Percentiles rank a stretch among this genome's conserved stretches.
Conservation (phyloP, 2,329 filamentous ascomycete genomes). For the Hypoxylon sp. region DNA sequence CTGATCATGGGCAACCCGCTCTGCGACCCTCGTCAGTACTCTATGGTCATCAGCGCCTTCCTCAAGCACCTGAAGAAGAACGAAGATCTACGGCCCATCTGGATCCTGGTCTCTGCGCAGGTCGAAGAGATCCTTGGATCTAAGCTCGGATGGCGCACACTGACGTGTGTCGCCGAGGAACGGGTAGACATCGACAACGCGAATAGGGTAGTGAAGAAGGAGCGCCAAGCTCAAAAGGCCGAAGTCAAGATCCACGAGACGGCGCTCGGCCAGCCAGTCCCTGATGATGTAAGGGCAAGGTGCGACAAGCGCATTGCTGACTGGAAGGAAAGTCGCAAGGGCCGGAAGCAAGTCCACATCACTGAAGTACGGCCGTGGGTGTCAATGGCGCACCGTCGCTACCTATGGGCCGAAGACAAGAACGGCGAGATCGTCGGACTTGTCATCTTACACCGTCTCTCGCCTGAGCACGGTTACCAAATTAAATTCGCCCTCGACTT, state of each 20-base stretch:
- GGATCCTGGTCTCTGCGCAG: conserved; percentile 87
- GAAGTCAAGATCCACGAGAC: conserved; percentile 82
- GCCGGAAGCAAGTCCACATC: conserved; percentile 85
- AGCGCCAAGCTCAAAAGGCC: conserved; percentile 76
- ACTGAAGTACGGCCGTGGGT: conserved; percentile 93
- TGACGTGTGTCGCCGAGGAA: conserved; percentile 91
- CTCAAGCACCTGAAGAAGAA: conserved; percentile 82
- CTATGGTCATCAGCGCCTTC: conserved; percentile 80
- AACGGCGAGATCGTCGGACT: conserved; percentile 81
- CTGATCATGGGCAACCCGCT: conserved; percentile 91
- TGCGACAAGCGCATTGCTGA: conserved; percentile 81
- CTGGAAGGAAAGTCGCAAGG: conserved; percentile 86
- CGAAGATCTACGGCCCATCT: conserved; percentile 80
- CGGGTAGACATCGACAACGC: conserved; percentile 83
- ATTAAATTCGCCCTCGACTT: conserved; percentile 98
- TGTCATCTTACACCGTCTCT: conserved; percentile 86
- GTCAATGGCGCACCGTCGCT: conserved; percentile 85
- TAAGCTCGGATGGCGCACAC: conserved; percentile 87
- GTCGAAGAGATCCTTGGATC: conserved; percentile 85
- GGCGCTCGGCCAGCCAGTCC: conserved; percentile 72
- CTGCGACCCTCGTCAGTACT: conserved; percentile 84
- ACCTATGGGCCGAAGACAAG: conserved; percentile 83
- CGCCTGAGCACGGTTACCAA: conserved; percentile 88
- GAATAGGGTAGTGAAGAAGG: conserved; percentile 77
- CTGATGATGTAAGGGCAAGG: conserved; percentile 77